phyloP scores from a whole-genome alignment of 2,329 filamentous ascomycete species.

The Madurella mycetomatis region DNA sequence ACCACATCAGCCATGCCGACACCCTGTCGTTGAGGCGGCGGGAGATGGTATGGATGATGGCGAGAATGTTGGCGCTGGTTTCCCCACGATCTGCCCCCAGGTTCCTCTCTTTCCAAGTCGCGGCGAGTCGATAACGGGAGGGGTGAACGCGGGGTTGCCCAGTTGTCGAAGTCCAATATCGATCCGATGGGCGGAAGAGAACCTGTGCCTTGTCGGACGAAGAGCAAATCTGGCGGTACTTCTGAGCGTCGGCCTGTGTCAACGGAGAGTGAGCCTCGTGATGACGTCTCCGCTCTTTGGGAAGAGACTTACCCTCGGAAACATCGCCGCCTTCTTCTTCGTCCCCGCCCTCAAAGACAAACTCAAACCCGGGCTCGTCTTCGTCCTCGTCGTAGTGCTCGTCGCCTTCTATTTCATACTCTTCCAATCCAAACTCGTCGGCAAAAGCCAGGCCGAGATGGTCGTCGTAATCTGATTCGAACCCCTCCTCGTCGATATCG shows the following conservation, averaged over 20 bases:
- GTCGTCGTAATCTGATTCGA: background rate
- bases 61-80: slow-evolving; percentile 9
- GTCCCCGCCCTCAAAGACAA: background rate
- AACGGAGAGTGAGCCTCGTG: background rate
- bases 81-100: background rate
- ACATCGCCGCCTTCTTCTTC: background rate
- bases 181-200: background rate
- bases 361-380: background rate
- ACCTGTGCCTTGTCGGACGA: background rate
- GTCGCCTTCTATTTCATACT: background rate
- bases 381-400: background rate
- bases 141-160: no score
- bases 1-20: background rate
- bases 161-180: background rate
- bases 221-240: background rate
- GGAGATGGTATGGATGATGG: slow-evolving; percentile 10
- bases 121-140: no score
- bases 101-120: no score
- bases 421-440: background rate
- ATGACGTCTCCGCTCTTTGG: background rate
- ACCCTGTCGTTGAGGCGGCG: background rate
- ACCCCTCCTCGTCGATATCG: background rate
- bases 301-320: background rate
- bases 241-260: background rate
- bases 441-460: background rate